A percentile compares a stretch with the other conserved stretches of the same genome.
Evolutionary conservation across 306 rosid genomes (phyloP).

Genomic region (Glycine soja): DNA sequence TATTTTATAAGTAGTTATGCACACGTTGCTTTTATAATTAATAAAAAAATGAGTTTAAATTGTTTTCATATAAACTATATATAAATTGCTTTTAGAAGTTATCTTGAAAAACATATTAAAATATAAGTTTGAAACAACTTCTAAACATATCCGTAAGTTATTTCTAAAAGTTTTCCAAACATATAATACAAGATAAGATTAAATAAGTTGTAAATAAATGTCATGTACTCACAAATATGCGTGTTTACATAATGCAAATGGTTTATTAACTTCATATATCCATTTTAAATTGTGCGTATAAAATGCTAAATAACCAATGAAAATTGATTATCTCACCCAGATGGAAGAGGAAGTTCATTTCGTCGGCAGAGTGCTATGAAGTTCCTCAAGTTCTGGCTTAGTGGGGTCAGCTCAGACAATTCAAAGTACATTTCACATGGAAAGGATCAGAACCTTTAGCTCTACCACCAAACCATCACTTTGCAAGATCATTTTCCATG

Average conservation of each 20-base stretch:
- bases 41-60: neutral
- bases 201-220: too few relatives aligned
- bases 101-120: neutral
- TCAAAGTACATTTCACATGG: slow-evolving; percentile 38
- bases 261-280: too few relatives aligned
- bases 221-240: too few relatives aligned
- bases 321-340: neutral
- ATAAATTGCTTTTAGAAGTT: neutral
- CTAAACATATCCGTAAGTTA: neutral
- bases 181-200: neutral
- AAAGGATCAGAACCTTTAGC: slow-evolving; percentile 7
- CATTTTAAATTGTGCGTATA: neutral
- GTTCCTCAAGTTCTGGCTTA: neutral
- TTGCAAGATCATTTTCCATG: slow-evolving; percentile 16
- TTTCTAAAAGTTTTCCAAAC: neutral
- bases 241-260: too few relatives aligned
- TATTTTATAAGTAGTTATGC: neutral
- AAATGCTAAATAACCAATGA: neutral
- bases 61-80: neutral
- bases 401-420: slow-evolving; percentile 33
- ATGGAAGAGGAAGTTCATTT: neutral
- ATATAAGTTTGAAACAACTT: neutral
- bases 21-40: neutral
- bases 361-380: slow-evolving; percentile 43
- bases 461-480: slow-evolving; percentile 32